Conservation (phyloP, 2,329 filamentous ascomycete species). For the Cercospora sp. region DNA sequence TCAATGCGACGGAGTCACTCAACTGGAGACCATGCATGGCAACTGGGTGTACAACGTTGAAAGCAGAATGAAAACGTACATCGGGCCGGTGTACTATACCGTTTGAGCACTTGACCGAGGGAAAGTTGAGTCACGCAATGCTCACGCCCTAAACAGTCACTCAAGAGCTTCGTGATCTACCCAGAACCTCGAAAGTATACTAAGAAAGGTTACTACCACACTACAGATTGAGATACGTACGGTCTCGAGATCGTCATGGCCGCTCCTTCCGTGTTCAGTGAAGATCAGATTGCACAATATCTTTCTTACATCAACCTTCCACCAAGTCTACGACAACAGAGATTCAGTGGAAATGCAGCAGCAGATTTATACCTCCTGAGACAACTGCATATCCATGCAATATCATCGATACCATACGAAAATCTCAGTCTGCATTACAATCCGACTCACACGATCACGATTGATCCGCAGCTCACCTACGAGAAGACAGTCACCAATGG, state of each 20-base stretch:
- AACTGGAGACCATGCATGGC: background rate
- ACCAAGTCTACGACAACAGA: slow-evolving; percentile 6
- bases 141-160: background rate
- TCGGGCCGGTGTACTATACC: background rate
- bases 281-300: slow-evolving; percentile 13
- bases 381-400: slow-evolving; percentile 26
- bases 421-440: slow-evolving; percentile 59
- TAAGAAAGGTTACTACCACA: background rate
- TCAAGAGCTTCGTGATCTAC: background rate
- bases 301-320: slow-evolving; percentile 23
- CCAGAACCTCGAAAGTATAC: background rate
- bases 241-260: background rate
- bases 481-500: slow-evolving; percentile 51
- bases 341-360: slow-evolving; percentile 12
- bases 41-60: background rate
- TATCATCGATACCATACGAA: slow-evolving; percentile 56
- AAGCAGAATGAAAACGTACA: background rate
- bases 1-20: background rate
- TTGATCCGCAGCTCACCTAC: slow-evolving; percentile 53
- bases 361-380: slow-evolving; percentile 20
- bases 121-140: background rate
- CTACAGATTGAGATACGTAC: background rate
- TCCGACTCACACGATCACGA: slow-evolving; percentile 47
- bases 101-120: background rate
- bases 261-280: slow-evolving; percentile 11